Percentiles rank a stretch among this genome's conserved stretches.
Evolutionary conservation across 176 grass and related monocot species (phyloP).

Genomic region (Hordeum marinum): DNA sequence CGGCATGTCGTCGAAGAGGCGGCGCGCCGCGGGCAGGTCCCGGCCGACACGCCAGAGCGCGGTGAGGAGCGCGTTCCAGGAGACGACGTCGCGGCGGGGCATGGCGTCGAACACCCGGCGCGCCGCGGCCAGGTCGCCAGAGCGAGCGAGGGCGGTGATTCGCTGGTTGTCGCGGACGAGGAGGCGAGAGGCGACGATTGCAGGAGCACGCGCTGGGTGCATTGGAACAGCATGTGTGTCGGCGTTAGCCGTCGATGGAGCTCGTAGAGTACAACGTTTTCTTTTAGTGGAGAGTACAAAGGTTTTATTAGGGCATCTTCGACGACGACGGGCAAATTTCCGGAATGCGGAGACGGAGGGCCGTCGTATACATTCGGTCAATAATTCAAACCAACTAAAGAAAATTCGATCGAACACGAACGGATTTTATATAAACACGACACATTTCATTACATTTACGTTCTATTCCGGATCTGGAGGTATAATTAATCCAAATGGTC

Average conservation of each 20-base stretch:
- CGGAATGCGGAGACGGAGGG: too few relatives aligned
- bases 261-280: background rate
- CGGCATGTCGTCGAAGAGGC: constrained; percentile 69
- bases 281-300: too few relatives aligned
- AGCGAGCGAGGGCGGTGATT: constrained; percentile 48
- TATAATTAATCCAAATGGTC: too few relatives aligned
- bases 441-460: too few relatives aligned
- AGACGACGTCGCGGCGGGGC: constrained; percentile 61
- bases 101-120: constrained; percentile 78
- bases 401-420: too few relatives aligned
- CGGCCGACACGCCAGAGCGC: constrained; percentile 68
- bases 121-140: constrained; percentile 56
- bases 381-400: too few relatives aligned
- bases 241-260: background rate
- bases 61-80: constrained; percentile 80
- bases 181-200: background rate
- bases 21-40: constrained; percentile 43
- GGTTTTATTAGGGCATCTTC: too few relatives aligned
- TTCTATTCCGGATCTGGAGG: too few relatives aligned
- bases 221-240: background rate
- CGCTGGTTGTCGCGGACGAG: constrained; percentile 44
- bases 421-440: too few relatives aligned
- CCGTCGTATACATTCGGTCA: too few relatives aligned
- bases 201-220: background rate
- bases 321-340: too few relatives aligned